phyloP scores from a whole-genome alignment of 1,284 basidiomycete species.

The Bondarzewia mesenterica region DNA sequence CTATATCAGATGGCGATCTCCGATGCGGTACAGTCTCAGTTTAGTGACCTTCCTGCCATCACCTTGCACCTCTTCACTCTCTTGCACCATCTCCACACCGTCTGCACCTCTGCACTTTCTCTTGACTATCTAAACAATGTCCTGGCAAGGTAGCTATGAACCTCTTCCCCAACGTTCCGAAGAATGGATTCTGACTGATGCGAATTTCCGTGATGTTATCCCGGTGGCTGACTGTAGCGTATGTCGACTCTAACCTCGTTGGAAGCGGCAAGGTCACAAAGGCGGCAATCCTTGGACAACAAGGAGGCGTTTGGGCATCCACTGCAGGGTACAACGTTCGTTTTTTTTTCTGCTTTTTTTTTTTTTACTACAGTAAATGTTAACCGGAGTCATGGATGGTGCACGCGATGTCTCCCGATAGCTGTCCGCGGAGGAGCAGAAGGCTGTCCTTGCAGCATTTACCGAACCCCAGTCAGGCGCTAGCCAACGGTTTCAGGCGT shows the following conservation, averaged over 20 bases:
- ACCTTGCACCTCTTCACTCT: neutral
- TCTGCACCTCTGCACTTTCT: neutral
- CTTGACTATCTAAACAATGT: slow-evolving; percentile 18
- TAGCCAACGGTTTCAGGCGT: slow-evolving; percentile 63
- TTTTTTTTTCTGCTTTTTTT: neutral
- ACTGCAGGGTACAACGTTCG: slow-evolving; percentile 71
- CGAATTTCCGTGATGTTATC: neutral
- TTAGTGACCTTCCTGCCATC: neutral
- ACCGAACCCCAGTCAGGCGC: slow-evolving; percentile 34
- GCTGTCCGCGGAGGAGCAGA: slow-evolving; percentile 75
- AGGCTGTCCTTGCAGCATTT: slow-evolving; percentile 53
- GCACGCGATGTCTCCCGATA: slow-evolving; percentile 22
- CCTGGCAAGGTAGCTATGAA: slow-evolving; percentile 27
- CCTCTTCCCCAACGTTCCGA: neutral
- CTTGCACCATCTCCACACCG: neutral
- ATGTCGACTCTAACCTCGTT: slow-evolving; percentile 84
- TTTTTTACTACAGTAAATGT: neutral
- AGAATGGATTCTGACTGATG: neutral
- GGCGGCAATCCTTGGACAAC: slow-evolving; percentile 81
- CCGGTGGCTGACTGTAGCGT: slow-evolving; percentile 42
- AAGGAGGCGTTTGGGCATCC: slow-evolving; percentile 86
- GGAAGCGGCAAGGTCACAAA: slow-evolving; percentile 67
- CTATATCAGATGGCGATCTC: slow-evolving; percentile 14
- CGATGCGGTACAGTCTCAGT: slow-evolving; percentile 5
- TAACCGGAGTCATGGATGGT: neutral